phyloP scores from a whole-genome alignment of 345 rosid species.

The Firmiana major region DNA sequence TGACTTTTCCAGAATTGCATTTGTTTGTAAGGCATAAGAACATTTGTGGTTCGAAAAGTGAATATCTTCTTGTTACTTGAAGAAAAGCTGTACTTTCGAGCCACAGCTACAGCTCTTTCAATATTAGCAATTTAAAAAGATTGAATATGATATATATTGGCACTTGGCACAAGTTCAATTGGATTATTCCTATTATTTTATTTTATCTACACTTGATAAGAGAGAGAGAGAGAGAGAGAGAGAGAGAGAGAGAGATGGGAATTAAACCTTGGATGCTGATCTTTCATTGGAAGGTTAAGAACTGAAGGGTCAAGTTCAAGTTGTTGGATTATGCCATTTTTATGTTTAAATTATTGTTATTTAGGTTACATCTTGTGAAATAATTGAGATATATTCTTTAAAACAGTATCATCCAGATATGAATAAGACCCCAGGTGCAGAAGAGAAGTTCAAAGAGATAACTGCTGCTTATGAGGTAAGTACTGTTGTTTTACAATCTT shows the following conservation, averaged over 20 bases:
- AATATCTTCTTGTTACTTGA: not conserved
- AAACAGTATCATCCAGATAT: constrained; percentile 88
- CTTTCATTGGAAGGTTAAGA: not conserved
- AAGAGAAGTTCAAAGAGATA: constrained; percentile 90
- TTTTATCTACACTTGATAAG: not conserved
- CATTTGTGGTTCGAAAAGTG: not conserved
- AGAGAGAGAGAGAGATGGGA: not conserved
- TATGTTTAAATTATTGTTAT: constrained; percentile 8
- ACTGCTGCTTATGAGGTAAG: constrained; percentile 96
- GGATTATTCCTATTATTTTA: not conserved
- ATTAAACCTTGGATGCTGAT: not conserved
- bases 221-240: not conserved
- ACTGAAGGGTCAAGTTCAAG: not conserved
- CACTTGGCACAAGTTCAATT: constrained; percentile 7
- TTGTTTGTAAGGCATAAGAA: not conserved
- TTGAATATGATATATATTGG: not conserved
- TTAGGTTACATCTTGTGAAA: not conserved
- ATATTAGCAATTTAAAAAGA: not conserved
- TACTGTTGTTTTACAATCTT: constrained; percentile 4
- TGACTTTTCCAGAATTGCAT: no score
- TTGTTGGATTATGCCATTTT: not conserved
- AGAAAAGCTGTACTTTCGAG: not conserved
- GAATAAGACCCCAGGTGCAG: constrained; percentile 76
- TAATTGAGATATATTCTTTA: constrained; percentile 23
- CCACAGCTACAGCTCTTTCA: not conserved